A percentile compares a stretch with the other conserved stretches of the same genome.
Evolutionary conservation across 495 filamentous ascomycete genomes (phyloP).

Genomic region (Cladorrhinum samala): DNA sequence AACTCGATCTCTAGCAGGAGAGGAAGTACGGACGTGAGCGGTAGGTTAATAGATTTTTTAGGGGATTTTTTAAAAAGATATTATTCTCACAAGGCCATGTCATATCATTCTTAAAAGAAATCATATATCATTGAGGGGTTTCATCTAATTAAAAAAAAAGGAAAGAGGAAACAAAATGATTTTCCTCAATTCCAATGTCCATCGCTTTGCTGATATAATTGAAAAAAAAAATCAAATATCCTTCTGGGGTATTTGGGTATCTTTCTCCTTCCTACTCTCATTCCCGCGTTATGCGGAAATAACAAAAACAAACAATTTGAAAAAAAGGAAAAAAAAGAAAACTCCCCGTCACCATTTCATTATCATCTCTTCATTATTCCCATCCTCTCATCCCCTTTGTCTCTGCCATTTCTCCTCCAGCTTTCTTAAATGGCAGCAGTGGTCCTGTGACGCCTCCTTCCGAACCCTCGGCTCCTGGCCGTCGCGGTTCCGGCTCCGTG

Average conservation of each 20-base stretch:
- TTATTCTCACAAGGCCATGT: too few relatives aligned
- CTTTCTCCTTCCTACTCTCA: not conserved
- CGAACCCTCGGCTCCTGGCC: conserved; percentile 19
- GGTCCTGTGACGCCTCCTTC: conserved; percentile 21
- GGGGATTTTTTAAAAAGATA: too few relatives aligned
- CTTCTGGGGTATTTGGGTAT: conserved; percentile 3
- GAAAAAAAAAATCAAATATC: too few relatives aligned
- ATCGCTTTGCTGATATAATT: too few relatives aligned
- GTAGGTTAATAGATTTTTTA: too few relatives aligned
- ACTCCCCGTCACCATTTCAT: not conserved
- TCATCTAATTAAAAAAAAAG: not conserved
- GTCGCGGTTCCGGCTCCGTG: conserved; percentile 9
- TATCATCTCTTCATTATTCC: not conserved
- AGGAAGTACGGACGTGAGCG: too few relatives aligned
- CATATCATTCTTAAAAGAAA: too few relatives aligned
- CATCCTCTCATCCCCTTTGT: not conserved
- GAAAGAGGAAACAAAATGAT: not conserved
- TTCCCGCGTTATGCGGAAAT: not conserved
- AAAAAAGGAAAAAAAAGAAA: not conserved
- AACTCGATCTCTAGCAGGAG: too few relatives aligned
- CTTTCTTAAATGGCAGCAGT: conserved; percentile 15
- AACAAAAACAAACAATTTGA: too few relatives aligned
- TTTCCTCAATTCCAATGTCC: not conserved
- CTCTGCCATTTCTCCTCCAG: not conserved
- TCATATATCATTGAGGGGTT: too few relatives aligned